phyloP scores from a whole-genome alignment of 2,329 filamentous ascomycete genomes.

The Balansia obtecta region DNA sequence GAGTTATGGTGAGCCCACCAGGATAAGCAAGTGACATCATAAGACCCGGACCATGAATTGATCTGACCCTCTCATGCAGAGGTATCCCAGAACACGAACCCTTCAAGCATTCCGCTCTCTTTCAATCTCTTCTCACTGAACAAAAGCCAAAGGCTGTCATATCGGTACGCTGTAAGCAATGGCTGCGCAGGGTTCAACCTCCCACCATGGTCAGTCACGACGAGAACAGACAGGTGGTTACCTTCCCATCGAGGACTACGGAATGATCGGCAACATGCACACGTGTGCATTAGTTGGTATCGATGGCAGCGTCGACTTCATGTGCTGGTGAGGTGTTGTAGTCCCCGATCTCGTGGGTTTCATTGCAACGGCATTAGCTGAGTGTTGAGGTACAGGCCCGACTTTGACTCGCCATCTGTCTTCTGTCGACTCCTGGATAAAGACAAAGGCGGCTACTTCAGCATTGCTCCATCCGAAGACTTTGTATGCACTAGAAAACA shows the following conservation, averaged over 20 bases:
- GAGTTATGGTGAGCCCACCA: no score
- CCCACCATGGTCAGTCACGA: conserved; percentile 19
- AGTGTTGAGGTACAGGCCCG: conserved; percentile 38
- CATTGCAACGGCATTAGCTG: not conserved
- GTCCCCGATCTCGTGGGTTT: not conserved
- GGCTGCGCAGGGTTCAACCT: conserved; percentile 20
- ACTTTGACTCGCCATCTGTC: conserved; percentile 66
- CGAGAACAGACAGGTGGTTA: conserved; percentile 32
- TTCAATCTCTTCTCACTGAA: not conserved
- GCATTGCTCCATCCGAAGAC: conserved; percentile 42
- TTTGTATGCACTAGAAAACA: conserved; percentile 58
- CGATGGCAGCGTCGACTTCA: conserved; percentile 61
- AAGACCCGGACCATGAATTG: no score
- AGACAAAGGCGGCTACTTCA: conserved; percentile 62
- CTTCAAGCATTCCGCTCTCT: not conserved
- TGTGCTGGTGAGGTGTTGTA: conserved; percentile 51
- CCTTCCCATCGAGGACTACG: conserved; percentile 62
- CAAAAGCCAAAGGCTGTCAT: no score
- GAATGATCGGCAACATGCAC: conserved; percentile 70
- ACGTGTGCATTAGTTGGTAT: conserved; percentile 66
- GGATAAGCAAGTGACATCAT: no score
- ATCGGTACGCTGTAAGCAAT: conserved; percentile 11
- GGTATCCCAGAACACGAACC: not conserved
- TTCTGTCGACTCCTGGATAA: conserved; percentile 67
- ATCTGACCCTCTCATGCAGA: no score